Percentiles rank a stretch among this genome's conserved stretches.
Conservation (phyloP, 139 green algal genomes). For the Marvania coccoides region DNA sequence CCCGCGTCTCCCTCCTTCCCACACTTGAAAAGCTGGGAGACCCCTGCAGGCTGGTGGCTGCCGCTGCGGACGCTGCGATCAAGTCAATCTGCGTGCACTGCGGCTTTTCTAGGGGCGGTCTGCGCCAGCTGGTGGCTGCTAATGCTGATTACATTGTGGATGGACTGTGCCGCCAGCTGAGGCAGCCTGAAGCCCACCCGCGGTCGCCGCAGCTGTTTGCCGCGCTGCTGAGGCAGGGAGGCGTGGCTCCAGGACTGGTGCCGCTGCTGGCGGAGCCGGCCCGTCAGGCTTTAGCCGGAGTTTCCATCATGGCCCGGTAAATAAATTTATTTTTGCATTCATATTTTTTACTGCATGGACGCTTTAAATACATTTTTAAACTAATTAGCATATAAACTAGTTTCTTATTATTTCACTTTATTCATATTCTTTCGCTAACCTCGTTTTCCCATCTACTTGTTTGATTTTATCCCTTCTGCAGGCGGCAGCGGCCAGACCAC, state of each 20-base stretch:
- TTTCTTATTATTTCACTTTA: too few relatives aligned
- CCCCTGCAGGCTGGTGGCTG: constrained; percentile 38
- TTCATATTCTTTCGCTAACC: too few relatives aligned
- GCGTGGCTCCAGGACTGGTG: constrained; percentile 52
- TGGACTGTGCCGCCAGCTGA: constrained; percentile 55
- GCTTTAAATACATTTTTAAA: too few relatives aligned
- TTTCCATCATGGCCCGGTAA: constrained; percentile 53
- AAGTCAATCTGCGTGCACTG: constrained; percentile 36
- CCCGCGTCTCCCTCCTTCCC: constrained; percentile 54
- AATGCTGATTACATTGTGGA: constrained; percentile 82
- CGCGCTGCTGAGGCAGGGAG: constrained; percentile 49
- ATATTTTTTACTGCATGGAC: too few relatives aligned
- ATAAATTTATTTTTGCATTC: too few relatives aligned
- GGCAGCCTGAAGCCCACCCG: constrained; percentile 22
- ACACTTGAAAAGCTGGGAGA: constrained; percentile 68
- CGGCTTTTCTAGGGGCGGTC: constrained; percentile 33
- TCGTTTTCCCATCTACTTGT: too few relatives aligned
- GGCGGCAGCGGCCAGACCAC: constrained; percentile 41
- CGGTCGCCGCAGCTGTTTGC: constrained; percentile 61
- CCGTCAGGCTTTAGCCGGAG: constrained; percentile 41
- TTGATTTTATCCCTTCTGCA: too few relatives aligned
- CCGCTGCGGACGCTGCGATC: constrained; percentile 34
- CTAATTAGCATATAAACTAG: too few relatives aligned
- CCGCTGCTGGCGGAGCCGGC: constrained; percentile 71
- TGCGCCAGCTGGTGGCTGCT: constrained; percentile 39